Evolutionary conservation across 805 yeast genomes (phyloP).

Genomic region (Starmerella vaccinii): DNA sequence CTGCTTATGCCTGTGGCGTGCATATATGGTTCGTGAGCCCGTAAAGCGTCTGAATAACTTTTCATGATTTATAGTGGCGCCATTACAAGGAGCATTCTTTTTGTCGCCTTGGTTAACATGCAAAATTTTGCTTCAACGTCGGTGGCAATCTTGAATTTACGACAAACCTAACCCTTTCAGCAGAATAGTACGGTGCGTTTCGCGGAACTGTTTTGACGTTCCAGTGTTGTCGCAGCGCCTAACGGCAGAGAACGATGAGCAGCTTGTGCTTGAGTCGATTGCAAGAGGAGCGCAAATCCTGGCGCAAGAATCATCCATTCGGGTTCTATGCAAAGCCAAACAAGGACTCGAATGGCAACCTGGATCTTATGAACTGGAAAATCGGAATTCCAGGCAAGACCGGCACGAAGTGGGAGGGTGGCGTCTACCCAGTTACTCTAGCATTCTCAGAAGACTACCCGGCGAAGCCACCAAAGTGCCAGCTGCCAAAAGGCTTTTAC

Average conservation of each 20-base stretch:
- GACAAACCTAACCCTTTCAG: background rate
- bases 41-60: no score
- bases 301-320: conserved; percentile 98
- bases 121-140: background rate
- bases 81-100: no score
- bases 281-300: conserved; percentile 91
- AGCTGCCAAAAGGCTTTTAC: conserved; percentile 79
- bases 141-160: background rate
- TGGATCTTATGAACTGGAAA: conserved; percentile 79
- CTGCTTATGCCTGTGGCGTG: background rate
- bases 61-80: no score
- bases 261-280: conserved; percentile 64
- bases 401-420: conserved; percentile 80
- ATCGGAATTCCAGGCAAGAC: conserved; percentile 94
- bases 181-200: background rate
- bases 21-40: background rate
- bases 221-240: no score
- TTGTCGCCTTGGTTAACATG: no score
- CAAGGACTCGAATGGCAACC: conserved; percentile 67
- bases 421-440: conserved; percentile 75
- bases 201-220: background rate
- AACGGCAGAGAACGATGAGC: conserved; percentile 16
- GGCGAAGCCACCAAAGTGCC: conserved; percentile 90
- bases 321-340: conserved; percentile 91
- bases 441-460: conserved; percentile 83